Conservation (phyloP, 164 flowering plant species). For the Cinnamomum micranthum region DNA sequence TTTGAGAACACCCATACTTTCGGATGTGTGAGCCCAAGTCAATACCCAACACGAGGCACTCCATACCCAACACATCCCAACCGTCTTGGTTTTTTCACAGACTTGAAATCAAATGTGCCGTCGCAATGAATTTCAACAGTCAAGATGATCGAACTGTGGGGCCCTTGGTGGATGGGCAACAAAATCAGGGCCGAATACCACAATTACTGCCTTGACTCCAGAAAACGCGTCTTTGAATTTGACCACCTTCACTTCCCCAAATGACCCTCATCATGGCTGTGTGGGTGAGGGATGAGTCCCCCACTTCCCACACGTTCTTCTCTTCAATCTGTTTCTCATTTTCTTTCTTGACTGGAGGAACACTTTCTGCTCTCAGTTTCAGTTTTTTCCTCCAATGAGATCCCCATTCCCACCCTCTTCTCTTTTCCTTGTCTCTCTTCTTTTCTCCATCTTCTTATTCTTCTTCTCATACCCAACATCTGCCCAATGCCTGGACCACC, state of each 20-base stretch:
- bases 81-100: too few relatives aligned
- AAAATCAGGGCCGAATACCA: too few relatives aligned
- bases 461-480: constrained; percentile 6
- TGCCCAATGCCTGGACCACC: constrained; percentile 30
- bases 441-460: background rate
- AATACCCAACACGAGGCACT: too few relatives aligned
- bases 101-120: too few relatives aligned
- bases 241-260: background rate
- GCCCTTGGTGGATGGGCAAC: too few relatives aligned
- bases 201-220: background rate
- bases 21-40: too few relatives aligned
- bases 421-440: constrained; percentile 9
- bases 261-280: background rate
- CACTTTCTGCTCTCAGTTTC: too few relatives aligned
- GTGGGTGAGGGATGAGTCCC: background rate
- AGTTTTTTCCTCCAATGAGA: too few relatives aligned
- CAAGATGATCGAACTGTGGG: too few relatives aligned
- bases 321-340: background rate
- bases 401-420: constrained; percentile 4
- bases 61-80: too few relatives aligned
- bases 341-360: constrained; percentile 17
- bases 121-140: too few relatives aligned
- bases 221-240: background rate
- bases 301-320: constrained; percentile 25
- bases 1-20: too few relatives aligned